Base-by-base conservation (phyloP, 208 protist genomes). In the Borovskyia barvae region DNA sequence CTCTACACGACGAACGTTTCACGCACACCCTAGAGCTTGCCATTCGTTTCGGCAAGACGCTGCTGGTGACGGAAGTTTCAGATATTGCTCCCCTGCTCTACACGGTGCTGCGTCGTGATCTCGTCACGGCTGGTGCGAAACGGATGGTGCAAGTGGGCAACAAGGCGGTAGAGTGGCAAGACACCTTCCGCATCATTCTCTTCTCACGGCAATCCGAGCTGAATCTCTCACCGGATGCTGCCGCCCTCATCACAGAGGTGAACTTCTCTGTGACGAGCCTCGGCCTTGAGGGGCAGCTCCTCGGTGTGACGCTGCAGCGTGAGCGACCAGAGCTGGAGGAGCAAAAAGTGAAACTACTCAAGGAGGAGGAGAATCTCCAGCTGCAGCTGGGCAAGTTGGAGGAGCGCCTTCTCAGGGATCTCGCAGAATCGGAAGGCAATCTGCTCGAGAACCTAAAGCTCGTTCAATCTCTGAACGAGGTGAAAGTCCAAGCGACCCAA, bases 11-110 rank as follows among this genome's bases (percentile, higher is more conserved):
- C 69, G 78, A 95, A 40, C 92, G 93, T 42, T 99, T 99, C 63
- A 52, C 92, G 1, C 95, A 90, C 67, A 96, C 82, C 15, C 76
- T 99, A 1, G 97, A 99, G 82, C 85, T 99, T 8, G 92, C 96
- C 33, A 97, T 99, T 7, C 82, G 97, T 39, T 99, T 99, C 73
- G 98, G 98, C 57, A 99, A 99, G 79, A 98, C 96, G 40, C 77
- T 99, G 28, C 75, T 99, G 7, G 89, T 99, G 51, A 84, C 86
- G 22, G 95, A 98, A 77, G 96, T 98, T 41, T 83, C 97, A 62
- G 54, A 46, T n/a, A 84, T 99, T 6, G 92, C 97, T 57, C 89
- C 97, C 25, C 80, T 99, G 35, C 79, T 99, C 4, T 96, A 92
- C 66, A 91, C 97, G 9, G 40, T 99, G 3, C 70, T 99, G n/a